Base-by-base conservation (phyloP, 495 filamentous ascomycete species). In the Stereocaulon alpinum region DNA sequence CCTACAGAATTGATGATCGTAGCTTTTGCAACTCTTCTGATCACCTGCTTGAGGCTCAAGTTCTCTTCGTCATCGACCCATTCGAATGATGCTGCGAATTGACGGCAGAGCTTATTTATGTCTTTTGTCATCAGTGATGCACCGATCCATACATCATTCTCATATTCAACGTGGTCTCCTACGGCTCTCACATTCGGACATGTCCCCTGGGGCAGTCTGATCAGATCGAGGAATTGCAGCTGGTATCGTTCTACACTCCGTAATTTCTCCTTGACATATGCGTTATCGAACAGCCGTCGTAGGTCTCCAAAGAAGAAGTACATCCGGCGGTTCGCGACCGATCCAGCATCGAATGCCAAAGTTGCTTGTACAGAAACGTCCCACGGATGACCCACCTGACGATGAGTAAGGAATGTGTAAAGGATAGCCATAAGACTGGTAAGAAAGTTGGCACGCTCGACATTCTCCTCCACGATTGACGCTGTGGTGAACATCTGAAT, bases 71-170 rank as follows among this genome's bases (percentile, higher is more conserved):
- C 62, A 40, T 81, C 80, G 32, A 77, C 76, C 67, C 84, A 80
- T 27, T 78, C 80, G 78, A 94, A 99, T 1, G 94, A 82, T 63
- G 92, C 89, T 1, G 90, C 81, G 67, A 96, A 87, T 64, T 91
- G 88, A 56, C 91, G 80, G 66, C 90, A 94, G 12, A 97, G 80
- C 55, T 84, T 84, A 67, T 96, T 97, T 69, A 99, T 88, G 69
- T 99, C 92, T 51, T 90, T 81, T 54, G 92, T 96, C 52, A 97
- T 86, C 43, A 99, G 80, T 9, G 89, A 92, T 1, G 94, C 93
- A 63, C 86, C 93, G 50, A 99, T 96, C 93, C 93, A 99, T 32
- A 89, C 86, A 67, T 99, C 93, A 6, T 91, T 93, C 71, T 99
- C 93, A 66, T 96, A 99, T 67, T 97, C 94, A 7, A 99, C 87